Evolutionary conservation across 208 protist genomes (phyloP), one percentile per base, ranked within the genome.

Genomic region (Trypanosomatidae sp.): DNA sequence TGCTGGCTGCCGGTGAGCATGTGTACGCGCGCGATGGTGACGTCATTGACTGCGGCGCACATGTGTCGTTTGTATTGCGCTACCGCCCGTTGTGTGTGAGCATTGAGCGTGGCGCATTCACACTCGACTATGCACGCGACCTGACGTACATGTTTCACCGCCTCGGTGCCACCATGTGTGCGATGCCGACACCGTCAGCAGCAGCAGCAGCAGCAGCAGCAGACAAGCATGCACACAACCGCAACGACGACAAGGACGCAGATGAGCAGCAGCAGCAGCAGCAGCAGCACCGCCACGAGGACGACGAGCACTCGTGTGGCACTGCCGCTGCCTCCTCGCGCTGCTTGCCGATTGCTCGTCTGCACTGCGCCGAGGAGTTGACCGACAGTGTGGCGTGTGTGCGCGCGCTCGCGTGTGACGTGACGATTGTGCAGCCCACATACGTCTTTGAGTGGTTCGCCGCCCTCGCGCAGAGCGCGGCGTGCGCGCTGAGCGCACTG

Each of bases 391-490:
- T 50, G 5, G 47, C 33, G 44, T 75, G 73, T 55, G 49, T 90
- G 18, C 39, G 67, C 15, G 77, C 82, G 20, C 53, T 92, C 18
- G 69, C 74, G 40, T 57, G 48, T 27, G 78, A 74, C 35, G 87
- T 81, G 61, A 75, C 78, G 5, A 42, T 88, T 4, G 78, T 88
- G 28, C 61, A 70, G 35, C 66, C 74, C 6, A 66, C 56, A 15
- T 92, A 88, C 50, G 62, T 88, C 4, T 61, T 83, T 23, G 75
- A 88, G 68, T 88, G 74, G 78, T 86, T 84, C 43, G 71, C 69
- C 1, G 61, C 70, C 3, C 50, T 88, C 15, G 68, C 82, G n/a
- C 61, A 65, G 41, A 61, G 43, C 38, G 61, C 78, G 19, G 40
- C 71, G 2, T 51, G 56, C 2, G 67, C 77, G 30, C 72, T 92